These are phyloP conservation scores for Oryza rufipogon DNA, from an alignment of 176 grass and related monocot genomes.

Conservation along the genomic window DNA sequence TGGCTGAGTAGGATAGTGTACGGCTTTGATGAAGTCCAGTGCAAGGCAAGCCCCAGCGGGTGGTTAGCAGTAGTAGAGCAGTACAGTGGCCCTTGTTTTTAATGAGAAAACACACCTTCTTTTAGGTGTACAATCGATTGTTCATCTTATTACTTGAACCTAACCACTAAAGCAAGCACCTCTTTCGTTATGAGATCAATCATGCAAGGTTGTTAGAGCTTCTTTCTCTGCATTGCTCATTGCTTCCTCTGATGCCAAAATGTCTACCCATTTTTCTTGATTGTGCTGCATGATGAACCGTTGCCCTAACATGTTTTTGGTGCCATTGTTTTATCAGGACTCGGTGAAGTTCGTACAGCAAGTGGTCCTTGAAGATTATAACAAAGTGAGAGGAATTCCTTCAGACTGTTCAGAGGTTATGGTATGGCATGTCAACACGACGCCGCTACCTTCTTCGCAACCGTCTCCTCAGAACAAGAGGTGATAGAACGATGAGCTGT, in stretches of 20 bases:
- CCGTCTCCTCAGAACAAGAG: conserved; percentile 35
- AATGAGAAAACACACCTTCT: neutral
- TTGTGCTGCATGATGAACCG: neutral
- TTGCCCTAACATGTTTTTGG: conserved; percentile 8
- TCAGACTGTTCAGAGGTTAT: conserved; percentile 63
- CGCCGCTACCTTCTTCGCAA: neutral
- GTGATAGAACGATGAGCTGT: conserved; percentile 25
- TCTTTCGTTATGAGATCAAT: conserved; percentile 34
- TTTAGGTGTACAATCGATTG: conserved; percentile 46
- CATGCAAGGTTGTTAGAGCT: conserved; percentile 33
- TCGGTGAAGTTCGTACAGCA: conserved; percentile 69
- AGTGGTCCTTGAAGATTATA: conserved; percentile 60
- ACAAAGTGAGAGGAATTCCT: conserved; percentile 67
- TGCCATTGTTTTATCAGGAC: conserved; percentile 45
- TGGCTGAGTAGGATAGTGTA: conserved; percentile 42
- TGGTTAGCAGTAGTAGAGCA: conserved; percentile 32
- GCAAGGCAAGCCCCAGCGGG: conserved; percentile 39
- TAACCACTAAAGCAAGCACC: conserved; percentile 52
- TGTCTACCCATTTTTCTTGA: conserved; percentile 4
- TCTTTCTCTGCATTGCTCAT: neutral
- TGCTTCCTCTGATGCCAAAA: neutral
- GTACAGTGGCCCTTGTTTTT: conserved; percentile 14
- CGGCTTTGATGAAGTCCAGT: conserved; percentile 33
- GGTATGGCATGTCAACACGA: conserved; percentile 53
- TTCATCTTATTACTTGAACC: conserved; percentile 33